Evolutionary conservation across 2,329 filamentous ascomycete genomes (phyloP).

Genomic region (Phaeosphaeriaceae sp.): DNA sequence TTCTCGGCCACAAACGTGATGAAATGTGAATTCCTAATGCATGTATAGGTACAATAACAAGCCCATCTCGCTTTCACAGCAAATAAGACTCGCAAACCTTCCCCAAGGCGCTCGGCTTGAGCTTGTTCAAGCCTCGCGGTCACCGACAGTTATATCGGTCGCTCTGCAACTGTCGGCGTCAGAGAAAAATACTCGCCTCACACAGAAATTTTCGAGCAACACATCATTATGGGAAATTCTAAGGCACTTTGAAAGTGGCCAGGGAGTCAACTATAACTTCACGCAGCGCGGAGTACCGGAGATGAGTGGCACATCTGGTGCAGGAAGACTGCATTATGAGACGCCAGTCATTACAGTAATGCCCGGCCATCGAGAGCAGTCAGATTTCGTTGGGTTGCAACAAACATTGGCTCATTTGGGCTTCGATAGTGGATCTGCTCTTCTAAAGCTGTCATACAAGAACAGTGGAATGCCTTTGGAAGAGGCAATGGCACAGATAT

Average conservation of each 20-base stretch:
- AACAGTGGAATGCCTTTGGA: constrained; percentile 79
- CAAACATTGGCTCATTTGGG: constrained; percentile 88
- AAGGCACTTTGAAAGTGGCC: constrained; percentile 80
- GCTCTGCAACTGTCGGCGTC: constrained; percentile 76
- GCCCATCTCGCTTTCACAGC: constrained; percentile 80
- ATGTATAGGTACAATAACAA: constrained; percentile 69
- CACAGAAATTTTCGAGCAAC: constrained; percentile 86
- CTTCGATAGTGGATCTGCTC: constrained; percentile 80
- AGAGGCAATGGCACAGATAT: constrained; percentile 83
- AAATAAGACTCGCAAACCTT: constrained; percentile 83
- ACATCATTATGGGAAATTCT: constrained; percentile 89
- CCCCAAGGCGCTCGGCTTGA: constrained; percentile 88
- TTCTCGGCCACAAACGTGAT: not conserved
- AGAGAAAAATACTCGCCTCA: constrained; percentile 65
- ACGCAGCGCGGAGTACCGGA: constrained; percentile 81
- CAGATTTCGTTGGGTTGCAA: constrained; percentile 80
- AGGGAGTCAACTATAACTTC: constrained; percentile 67
- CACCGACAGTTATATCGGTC: constrained; percentile 83
- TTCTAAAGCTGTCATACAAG: constrained; percentile 79
- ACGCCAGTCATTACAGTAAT: constrained; percentile 84
- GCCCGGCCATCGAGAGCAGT: constrained; percentile 71
- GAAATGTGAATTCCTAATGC: constrained; percentile 6
- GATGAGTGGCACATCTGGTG: constrained; percentile 61
- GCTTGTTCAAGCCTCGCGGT: constrained; percentile 84
- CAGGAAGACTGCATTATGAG: constrained; percentile 85